These are phyloP conservation scores for Fusarium sp. DNA, from an alignment of 2,329 filamentous ascomycete species.

Conservation along the genomic window DNA sequence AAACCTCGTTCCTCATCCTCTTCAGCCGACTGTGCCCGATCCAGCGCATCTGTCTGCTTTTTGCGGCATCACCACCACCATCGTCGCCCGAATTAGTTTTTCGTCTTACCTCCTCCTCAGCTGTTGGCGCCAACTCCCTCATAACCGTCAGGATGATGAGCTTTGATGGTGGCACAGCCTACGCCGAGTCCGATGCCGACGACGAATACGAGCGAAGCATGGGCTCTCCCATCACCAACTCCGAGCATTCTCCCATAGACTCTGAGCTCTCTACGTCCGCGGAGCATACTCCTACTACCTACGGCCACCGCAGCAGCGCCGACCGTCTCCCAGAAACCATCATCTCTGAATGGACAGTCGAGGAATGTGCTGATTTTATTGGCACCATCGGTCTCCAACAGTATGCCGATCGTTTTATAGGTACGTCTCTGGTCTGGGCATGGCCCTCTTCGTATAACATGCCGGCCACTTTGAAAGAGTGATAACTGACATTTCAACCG, in stretches of 20 bases:
- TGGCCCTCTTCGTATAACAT: background rate
- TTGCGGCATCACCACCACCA: conserved; percentile 26
- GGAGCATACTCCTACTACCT: conserved; percentile 84
- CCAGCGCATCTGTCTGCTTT: conserved; percentile 22
- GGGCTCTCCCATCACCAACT: conserved; percentile 75
- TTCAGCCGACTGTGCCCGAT: conserved; percentile 28
- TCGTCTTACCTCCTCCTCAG: conserved; percentile 8
- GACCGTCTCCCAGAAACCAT: conserved; percentile 78
- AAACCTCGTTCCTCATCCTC: conserved; percentile 16
- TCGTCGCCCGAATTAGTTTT: conserved; percentile 18
- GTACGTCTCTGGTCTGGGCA: conserved; percentile 62
- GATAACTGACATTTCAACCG: conserved; percentile 35
- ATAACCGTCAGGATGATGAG: conserved; percentile 58
- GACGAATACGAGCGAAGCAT: conserved; percentile 84
- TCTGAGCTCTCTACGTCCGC: conserved; percentile 75
- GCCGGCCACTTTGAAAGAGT: background rate
- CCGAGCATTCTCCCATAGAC: conserved; percentile 75
- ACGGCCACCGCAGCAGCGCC: conserved; percentile 72
- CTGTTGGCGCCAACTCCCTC: conserved; percentile 29
- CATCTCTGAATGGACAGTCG: conserved; percentile 83
- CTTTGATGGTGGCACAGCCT: conserved; percentile 74
- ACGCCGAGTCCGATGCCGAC: conserved; percentile 83
- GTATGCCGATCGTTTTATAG: conserved; percentile 84
- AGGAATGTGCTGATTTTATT: conserved; percentile 92
- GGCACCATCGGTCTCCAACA: conserved; percentile 81